Base-by-base conservation (phyloP, 2,329 filamentous ascomycete species). In the Penicillium psychrosexuale region DNA sequence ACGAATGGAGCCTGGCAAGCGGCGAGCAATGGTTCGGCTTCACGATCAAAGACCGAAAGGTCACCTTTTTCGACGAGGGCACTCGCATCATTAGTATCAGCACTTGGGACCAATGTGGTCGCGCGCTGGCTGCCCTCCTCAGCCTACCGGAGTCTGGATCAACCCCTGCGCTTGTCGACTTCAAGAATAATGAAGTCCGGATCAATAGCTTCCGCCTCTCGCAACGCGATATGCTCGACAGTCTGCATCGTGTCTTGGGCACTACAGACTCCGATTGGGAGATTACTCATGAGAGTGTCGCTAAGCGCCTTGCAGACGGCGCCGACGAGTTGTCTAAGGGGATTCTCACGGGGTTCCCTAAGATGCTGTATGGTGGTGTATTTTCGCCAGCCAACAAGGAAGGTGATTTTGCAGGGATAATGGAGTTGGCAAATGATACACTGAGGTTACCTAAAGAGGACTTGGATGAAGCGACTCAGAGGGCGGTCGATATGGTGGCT, bases 211-310 rank as follows among this genome's bases (percentile, higher is more conserved):
- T 87, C 70, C 66, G 71, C 11, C 64, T 84, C 54, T 83, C 71
- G 44, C 87, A 89, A 69, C 75, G 77, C 11, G 85, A 89, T 28
- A 87, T 89, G 76, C 76, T 89, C 36, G 79, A 80, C 31, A 79
- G 78, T 15, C 66, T 85, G 12, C 75, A 84, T 60, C 78, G 80
- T 0, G 83, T 84, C 3, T 79, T 81, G 0, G 79, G 79, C 0
- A 82, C 80, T 0, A 80, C 73, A 3, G 80, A 85, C 40, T 70
- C 67, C 0, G 85, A 88, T 60, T 89, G 86, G 86, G 49, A 56
- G 8, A 61, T 61, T 13, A 51, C 2, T 22, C 54, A 53, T 22
- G 59, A 61, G 39, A 34, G 51, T 19, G 30, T 47, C 22, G 36
- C 22, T 15, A 51, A 61, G 52, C 57, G 59, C 1, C 17, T 60